Evolutionary conservation across 768 basidiomycete species (phyloP), one percentile per base, ranked within the genome.

Genomic region (Suillus ampliporus): DNA sequence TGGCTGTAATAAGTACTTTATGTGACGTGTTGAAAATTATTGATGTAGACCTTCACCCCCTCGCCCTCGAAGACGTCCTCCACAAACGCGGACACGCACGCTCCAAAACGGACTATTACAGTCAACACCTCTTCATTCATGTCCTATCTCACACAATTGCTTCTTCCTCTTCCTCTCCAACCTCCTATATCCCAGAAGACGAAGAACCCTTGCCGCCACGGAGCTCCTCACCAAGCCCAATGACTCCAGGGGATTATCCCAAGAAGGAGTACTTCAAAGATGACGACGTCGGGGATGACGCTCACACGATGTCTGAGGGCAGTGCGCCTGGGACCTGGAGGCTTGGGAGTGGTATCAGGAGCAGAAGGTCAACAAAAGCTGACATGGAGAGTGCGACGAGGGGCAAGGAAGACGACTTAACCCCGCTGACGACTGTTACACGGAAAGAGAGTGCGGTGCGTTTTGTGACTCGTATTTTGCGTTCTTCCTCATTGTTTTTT

Each of bases 71-170:
- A 68, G 90, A 91, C 67, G 74, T 91, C 14, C 84, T 91, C 56
- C 83, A 87, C 63, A 78, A 82, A 38, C 79, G 83, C 40, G 76
- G 79, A 21, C 81, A 83, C 40, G 82, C 78, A 34, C 83, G 88
- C 53, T 89, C 89, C 8, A 88, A 91, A 74, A 83, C 82, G 13
- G 89, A 91, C 69, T 92, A 91, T 70, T 92, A 89, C 74, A 64
- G 73, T 17, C 81, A 84, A 62, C 90, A 92, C 68, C 82, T 93
- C 23, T 92, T 92, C 77, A 76, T 91, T 41, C 84, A 87, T 21
- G 76, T 90, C 38, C 80, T 92, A 26, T 84, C 84, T 64, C 91
- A 93, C 68, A 80, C 86, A 51, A 78, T 91, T 31, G 72, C 69
- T 23, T 52, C 60, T 28, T 53, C 41, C 14, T 28, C 47, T 10